Evolutionary conservation across 2,329 filamentous ascomycete genomes (phyloP), one percentile per base, ranked within the genome.

Genomic region (Scleromitrula shiraiana): DNA sequence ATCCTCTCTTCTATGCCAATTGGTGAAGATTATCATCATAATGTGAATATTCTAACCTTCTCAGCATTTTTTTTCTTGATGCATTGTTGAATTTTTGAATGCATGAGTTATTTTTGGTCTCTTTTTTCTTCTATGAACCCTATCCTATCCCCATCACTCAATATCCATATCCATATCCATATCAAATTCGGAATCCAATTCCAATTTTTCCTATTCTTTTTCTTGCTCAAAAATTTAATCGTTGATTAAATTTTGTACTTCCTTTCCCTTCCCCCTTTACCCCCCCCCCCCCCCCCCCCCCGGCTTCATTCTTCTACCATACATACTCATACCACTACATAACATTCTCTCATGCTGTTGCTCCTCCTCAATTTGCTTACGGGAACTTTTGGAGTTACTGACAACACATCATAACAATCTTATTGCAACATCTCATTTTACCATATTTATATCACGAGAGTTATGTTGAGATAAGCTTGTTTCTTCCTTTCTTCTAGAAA

Each of bases 1-100:
- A n/a, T n/a, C n/a, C n/a, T n/a, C n/a, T 26, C 40, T 9, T 19
- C 33, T 23, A 19, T 30, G 23, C 19, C 47, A 46, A 50, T 50
- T 50, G 47, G 47, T 26, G 37, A n/a, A 32, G 22, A 41, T 36
- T 27, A 35, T 30, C 37, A 24, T 35, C 30, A 22, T 24, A 33
- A 10, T 24, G 23, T 43, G 40, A 26, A 43, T 43, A 24, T n/a
- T n/a, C n/a, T n/a, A n/a, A n/a, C n/a, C n/a, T n/a, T n/a, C n/a
- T n/a, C n/a, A n/a, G n/a, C n/a, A n/a, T n/a, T n/a, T n/a, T n/a
- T n/a, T n/a, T n/a, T n/a, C n/a, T n/a, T n/a, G n/a, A n/a, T n/a
- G n/a, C 29, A 15, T 32, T 32, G 29, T 14, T 32, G 29, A 32
- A 32, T 15, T 32, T 32, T n/a, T n/a, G n/a, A n/a, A n/a, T n/a